phyloP scores from a whole-genome alignment of 192 early-diverging fungal genomes.

The Hyaloraphidium curvatum region DNA sequence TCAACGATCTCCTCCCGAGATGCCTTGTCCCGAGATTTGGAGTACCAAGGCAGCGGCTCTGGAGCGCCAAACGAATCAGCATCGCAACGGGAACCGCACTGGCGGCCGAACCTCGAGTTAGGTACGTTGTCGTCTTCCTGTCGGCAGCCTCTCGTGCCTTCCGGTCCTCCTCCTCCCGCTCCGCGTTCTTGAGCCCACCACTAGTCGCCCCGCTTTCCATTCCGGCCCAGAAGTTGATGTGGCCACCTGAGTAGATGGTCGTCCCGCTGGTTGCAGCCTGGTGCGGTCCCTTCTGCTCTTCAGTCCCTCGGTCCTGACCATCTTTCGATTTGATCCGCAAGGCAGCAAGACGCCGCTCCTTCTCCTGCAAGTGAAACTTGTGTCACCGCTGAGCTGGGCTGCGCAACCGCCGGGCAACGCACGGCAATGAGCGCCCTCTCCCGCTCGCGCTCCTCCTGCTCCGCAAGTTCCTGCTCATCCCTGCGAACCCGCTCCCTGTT shows the following conservation, averaged over 20 bases:
- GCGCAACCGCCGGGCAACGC: conserved; percentile 8
- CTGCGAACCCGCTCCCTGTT: conserved; percentile 42
- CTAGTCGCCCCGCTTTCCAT: conserved; percentile 21
- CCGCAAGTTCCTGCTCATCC: conserved; percentile 48
- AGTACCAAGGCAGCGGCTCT: not conserved
- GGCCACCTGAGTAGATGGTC: conserved; percentile 8
- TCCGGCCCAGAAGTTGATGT: conserved; percentile 39
- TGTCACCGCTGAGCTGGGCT: not conserved
- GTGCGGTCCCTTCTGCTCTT: not conserved
- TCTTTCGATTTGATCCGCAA: conserved; percentile 23
- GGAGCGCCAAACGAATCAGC: not conserved
- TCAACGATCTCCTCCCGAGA: too few species aligned
- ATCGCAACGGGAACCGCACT: not conserved
- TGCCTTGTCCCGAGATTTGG: not conserved
- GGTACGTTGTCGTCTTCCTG: conserved; percentile 39
- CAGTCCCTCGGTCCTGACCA: not conserved
- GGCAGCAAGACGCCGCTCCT: conserved; percentile 31
- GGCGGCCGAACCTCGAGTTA: conserved; percentile 4
- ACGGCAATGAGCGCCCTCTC: conserved; percentile 32
- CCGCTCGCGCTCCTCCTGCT: conserved; percentile 25
- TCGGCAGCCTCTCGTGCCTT: conserved; percentile 31
- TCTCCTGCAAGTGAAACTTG: conserved; percentile 18
- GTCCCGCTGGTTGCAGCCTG: conserved; percentile 4
- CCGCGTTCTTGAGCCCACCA: conserved; percentile 19
- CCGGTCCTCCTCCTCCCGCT: conserved; percentile 31